phyloP scores from a whole-genome alignment of 1,139 yeast genomes.

The Casaregolazyma suthepensis region DNA sequence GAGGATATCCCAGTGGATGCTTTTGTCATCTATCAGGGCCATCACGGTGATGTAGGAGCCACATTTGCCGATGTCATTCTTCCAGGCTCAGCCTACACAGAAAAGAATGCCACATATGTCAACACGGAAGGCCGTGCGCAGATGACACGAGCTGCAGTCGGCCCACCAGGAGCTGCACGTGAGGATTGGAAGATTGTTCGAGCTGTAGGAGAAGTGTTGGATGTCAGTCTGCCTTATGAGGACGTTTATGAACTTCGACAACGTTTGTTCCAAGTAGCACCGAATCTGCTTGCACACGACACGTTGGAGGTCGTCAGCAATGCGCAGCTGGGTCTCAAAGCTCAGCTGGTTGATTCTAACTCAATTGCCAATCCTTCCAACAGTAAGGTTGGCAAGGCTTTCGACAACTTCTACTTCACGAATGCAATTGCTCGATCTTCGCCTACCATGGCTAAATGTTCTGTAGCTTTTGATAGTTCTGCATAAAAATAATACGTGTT shows the following conservation, averaged over 20 bases:
- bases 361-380: conserved; percentile 41
- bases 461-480: conserved; percentile 30
- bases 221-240: conserved; percentile 69
- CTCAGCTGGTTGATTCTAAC: conserved; percentile 37
- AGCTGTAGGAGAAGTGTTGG: conserved; percentile 76
- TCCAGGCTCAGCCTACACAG: conserved; percentile 88
- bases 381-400: conserved; percentile 51
- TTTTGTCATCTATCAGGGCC: conserved; percentile 86
- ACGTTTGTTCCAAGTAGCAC: conserved; percentile 73
- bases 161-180: conserved; percentile 88
- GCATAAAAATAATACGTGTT: conserved; percentile 2
- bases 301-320: conserved; percentile 54
- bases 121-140: conserved; percentile 91
- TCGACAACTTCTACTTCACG: conserved; percentile 80
- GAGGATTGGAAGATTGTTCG: conserved; percentile 90
- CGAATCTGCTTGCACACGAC: conserved; percentile 73
- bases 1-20: conserved; percentile 76
- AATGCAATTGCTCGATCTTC: conserved; percentile 84
- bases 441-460: conserved; percentile 83
- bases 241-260: conserved; percentile 63
- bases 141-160: conserved; percentile 78
- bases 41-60: conserved; percentile 89
- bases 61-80: conserved; percentile 81
- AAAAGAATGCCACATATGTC: conserved; percentile 80
- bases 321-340: conserved; percentile 54